Base-by-base conservation (phyloP, 768 basidiomycete genomes). In the Kwoniella heveanensis region DNA sequence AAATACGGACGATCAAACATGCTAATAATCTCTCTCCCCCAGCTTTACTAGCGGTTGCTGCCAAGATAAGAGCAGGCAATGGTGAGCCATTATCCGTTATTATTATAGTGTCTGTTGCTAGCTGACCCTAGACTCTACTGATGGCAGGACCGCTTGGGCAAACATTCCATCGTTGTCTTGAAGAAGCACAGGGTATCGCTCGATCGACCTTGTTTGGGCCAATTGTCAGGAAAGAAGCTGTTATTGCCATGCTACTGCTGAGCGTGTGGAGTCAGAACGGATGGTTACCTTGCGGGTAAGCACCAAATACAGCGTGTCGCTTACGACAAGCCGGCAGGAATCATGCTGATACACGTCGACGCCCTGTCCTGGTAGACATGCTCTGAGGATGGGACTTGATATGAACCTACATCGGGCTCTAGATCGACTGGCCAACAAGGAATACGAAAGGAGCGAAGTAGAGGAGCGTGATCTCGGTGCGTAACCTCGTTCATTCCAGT, bases 161-260 rank as follows among this genome's bases (percentile, higher is more conserved):
- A 50, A 90, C 91, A 0, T 94, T 92, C 80, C 92, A 93, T 83
- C 88, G 88, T 75, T 90, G 90, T 76, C 83, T 95, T 48, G 92
- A 95, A 77, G 92, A 96, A 82, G 92, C 94, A 25, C 93, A 95
- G 79, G 92, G 92, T 51, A 95, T 97, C 70, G 94, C 94, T 47
- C 86, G 93, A 44, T 92, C 90, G 27, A 91, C 91, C 6, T 84
- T 97, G 44, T 96, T 97, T 74, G 92, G 94, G 17, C 92, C 93
- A 52, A 87, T 94, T 44, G 92, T 93, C 44, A 84, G 91, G 76
- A 95, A 95, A 81, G 94, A 97, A 81, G 94, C 91, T 37, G 92
- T 94, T 32, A 51, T 74, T 91, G 92, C 91, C 9, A 95, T 93
- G 91, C 82, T 95, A 12, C 83, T 97, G 29, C 83, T 96, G 50